Percentiles rank a stretch among this genome's conserved stretches.
These are phyloP conservation scores for Phytophthora brassicae DNA, from an alignment of 352 stramenopile species.

Conservation along the genomic window DNA sequence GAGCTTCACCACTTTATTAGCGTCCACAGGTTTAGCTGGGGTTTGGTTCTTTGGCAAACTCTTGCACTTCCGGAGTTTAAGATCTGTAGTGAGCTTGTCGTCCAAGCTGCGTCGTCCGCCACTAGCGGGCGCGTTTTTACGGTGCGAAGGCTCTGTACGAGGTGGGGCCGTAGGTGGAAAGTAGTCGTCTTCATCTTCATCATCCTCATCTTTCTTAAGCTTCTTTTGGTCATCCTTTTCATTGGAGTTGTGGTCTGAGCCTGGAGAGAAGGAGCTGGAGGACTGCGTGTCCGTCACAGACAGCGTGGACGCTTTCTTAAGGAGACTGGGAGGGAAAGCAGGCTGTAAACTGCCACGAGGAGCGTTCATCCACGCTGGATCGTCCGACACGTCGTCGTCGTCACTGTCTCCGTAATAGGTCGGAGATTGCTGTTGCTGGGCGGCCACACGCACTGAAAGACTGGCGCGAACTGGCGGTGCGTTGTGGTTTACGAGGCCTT, in stretches of 20 bases:
- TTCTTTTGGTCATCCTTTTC: conserved; percentile 40
- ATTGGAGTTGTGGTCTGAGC: conserved; percentile 29
- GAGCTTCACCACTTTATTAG: conserved; percentile 30
- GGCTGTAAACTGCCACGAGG: conserved; percentile 61
- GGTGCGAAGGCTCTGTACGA: conserved; percentile 11
- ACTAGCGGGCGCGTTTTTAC: conserved; percentile 12
- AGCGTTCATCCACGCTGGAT: conserved; percentile 70
- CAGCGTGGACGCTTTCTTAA: conserved; percentile 59
- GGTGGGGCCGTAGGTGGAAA: conserved; percentile 25
- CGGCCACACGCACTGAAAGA: conserved; percentile 34
- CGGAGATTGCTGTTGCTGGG: conserved; percentile 22
- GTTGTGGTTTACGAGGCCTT: conserved; percentile 46
- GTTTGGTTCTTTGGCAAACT: conserved; percentile 35
- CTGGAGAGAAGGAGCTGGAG: conserved; percentile 27
- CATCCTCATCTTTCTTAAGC: conserved; percentile 27
- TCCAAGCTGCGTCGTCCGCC: conserved; percentile 24
- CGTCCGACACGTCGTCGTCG: conserved; percentile 68
- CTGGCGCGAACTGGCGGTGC: conserved; percentile 36
- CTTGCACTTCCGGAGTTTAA: conserved; percentile 39
- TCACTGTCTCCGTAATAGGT: conserved; percentile 38
- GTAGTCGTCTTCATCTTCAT: conserved; percentile 37
- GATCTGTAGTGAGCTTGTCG: conserved; percentile 12
- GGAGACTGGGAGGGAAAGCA: conserved; percentile 48
- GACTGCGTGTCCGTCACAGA: conserved; percentile 36
- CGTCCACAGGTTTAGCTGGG: conserved; percentile 18